Conservation (phyloP, 2,329 filamentous ascomycete genomes). For the Keithomyces neogunnii region DNA sequence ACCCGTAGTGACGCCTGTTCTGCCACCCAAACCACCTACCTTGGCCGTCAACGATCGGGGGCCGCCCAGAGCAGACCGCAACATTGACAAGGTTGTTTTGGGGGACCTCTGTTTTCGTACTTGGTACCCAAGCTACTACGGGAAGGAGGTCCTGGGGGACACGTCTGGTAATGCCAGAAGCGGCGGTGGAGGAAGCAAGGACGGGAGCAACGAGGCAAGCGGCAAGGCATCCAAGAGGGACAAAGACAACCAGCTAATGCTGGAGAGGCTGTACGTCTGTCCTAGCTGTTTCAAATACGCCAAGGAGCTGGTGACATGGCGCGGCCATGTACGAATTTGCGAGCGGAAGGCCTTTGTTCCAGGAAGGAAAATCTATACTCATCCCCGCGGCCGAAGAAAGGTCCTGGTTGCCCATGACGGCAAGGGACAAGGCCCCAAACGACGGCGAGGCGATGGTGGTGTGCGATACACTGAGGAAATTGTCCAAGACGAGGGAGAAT, state of each 20-base stretch:
- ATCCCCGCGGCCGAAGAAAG: slow-evolving; percentile 38
- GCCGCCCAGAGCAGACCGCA: slow-evolving; percentile 51
- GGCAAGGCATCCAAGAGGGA: slow-evolving; percentile 23
- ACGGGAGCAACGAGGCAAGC: slow-evolving; percentile 18
- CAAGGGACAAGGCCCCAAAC: slow-evolving; percentile 25
- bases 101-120: slow-evolving; percentile 78
- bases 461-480: slow-evolving; percentile 32
- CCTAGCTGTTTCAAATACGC: slow-evolving; percentile 93
- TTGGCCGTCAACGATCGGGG: slow-evolving; percentile 20
- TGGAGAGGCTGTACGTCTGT: slow-evolving; percentile 75
- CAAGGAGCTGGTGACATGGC: slow-evolving; percentile 50
- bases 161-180: slow-evolving; percentile 21
- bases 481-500: slow-evolving; percentile 58
- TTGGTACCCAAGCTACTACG: slow-evolving; percentile 90
- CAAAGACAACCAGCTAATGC: slow-evolving; percentile 32
- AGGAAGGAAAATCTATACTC: slow-evolving; percentile 66
- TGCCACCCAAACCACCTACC: slow-evolving; percentile 25
- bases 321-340: slow-evolving; percentile 50
- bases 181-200: slow-evolving; percentile 14
- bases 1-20: slow-evolving; percentile 22
- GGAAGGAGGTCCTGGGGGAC: slow-evolving; percentile 58
- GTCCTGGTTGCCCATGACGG: slow-evolving; percentile 27
- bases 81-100: slow-evolving; percentile 79
- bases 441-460: slow-evolving; percentile 26
- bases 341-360: slow-evolving; percentile 43